Evolutionary conservation across 2,329 filamentous ascomycete genomes (phyloP).

Genomic region (Exophiala lecanii-corni): DNA sequence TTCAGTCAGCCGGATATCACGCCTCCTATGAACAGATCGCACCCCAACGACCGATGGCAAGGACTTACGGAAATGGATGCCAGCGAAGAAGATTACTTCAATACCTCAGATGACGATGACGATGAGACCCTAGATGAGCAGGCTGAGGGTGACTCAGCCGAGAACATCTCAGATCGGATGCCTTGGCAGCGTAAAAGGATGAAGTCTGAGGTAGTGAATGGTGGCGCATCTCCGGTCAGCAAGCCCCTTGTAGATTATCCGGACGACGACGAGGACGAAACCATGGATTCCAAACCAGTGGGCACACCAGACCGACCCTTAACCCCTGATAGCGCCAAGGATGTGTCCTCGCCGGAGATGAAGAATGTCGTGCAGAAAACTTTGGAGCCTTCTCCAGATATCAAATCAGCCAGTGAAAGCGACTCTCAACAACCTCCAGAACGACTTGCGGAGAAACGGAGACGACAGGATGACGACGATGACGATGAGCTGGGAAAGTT

Average conservation of each 20-base stretch:
- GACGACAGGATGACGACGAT: constrained; percentile 73
- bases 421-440: constrained; percentile 57
- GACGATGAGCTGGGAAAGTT: constrained; percentile 89
- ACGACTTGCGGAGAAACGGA: constrained; percentile 78
- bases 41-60: constrained; percentile 58
- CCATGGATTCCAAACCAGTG: constrained; percentile 51
- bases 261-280: constrained; percentile 72
- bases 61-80: constrained; percentile 78
- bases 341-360: constrained; percentile 24
- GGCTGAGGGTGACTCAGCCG: constrained; percentile 19
- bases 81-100: constrained; percentile 91
- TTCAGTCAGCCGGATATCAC: constrained; percentile 66
- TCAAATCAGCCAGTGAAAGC: constrained; percentile 33
- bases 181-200: constrained; percentile 22
- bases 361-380: constrained; percentile 27
- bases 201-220: constrained; percentile 48
- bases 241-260: constrained; percentile 87
- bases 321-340: constrained; percentile 28
- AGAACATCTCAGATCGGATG: constrained; percentile 19
- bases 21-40: constrained; percentile 39
- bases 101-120: constrained; percentile 78
- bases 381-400: constrained; percentile 29
- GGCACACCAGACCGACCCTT: constrained; percentile 20
- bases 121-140: constrained; percentile 56
- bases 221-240: constrained; percentile 52